Base-by-base conservation (phyloP, 2,329 filamentous ascomycete species). In the Drechslera avenae region DNA sequence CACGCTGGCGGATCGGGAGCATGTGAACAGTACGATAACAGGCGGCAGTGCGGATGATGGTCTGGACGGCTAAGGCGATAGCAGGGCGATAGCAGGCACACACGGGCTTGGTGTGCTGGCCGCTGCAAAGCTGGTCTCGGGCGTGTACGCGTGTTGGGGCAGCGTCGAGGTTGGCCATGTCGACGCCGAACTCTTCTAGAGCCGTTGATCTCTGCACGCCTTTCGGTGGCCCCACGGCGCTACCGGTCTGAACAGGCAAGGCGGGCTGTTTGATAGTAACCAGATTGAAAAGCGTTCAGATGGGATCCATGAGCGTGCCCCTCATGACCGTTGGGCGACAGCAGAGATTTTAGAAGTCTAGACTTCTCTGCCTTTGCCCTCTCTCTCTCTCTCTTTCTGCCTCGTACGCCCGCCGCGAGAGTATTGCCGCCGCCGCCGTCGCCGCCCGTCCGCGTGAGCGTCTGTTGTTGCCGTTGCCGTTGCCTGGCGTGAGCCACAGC, bases 301-400 rank as follows among this genome's bases (percentile, higher is more conserved):
- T 43, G 28, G 31, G 37, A 50, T 39, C 37, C 36, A 35, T 37
- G 28, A 35, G 39, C 41, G 41, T 46, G 49, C 54, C 52, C 54
- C 54, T 56, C 54, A 43, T 39, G 50, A 47, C 46, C 30, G 40
- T 40, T 35, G 39, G 28, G 16, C 32, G 50, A 31, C 34, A 36
- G 18, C 49, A 49, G 52, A 56, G 49, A 52, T 56, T 56, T 52
- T 52, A 45, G 45, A 28, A 14, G n/a, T 34, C 41, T 14, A 39
- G 26, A 28, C 21, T 23, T 23, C 21, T 23, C n/a, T n/a, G 33
- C 45, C 28, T 19, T 46, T 35, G 39, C 26, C 40, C 17, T 34
- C 21, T n/a, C 33, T 21, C 32, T 40, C 32, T 26, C 37, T 17
- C 32, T 13, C 16, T 44, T 34, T 10, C 26, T 10, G 26, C 26